Base-by-base conservation (phyloP, 306 rosid species). In the Corylus americana region DNA sequence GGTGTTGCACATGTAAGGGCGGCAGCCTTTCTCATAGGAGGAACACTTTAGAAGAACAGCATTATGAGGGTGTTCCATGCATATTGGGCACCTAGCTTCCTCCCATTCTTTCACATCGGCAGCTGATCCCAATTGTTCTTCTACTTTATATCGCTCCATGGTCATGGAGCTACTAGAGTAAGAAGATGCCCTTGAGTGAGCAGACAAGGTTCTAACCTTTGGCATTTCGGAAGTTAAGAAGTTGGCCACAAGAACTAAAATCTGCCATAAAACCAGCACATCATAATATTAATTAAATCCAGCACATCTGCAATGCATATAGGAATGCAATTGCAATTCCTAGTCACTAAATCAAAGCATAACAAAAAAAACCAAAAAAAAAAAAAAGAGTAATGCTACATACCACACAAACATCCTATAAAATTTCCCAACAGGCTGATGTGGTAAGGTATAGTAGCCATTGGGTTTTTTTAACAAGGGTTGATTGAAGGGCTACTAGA, bases 21-120 rank as follows among this genome's bases (percentile, higher is more conserved):
- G 89, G 77, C 98, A 93, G 44, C 98, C 98, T 71, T 72, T 84
- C 64, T 86, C 90, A 53, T 91, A 79, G 73, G 98, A 90, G 62
- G 92, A 87, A 78, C 98, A 93, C 80, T 80, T 88, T 64, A 93
- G 27, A 77, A 93, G 91, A 84, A 93, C 93, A 39, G 84, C 87
- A 74, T 91, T 93, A 70, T 93, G 98, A 47, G 98, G 93, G 70
- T 83, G 51, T 84, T 93, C 98, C 88, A 93, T 86, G 85, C 98
- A 93, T 84, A 91, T 91, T 51, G 95, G 83, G 83, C 98, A 93
- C 75, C 87, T 86, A 76, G 85, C 89, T 25, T 91, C 91, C 74
- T 91, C 95, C 95, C 90, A 93, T 81, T 91, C 97, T 74, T 89
- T 91, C 58, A 77, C 47, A 71, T 85, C 87, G 68, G 74, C 74